These are phyloP conservation scores for Botrytis pseudocinerea DNA, from an alignment of 2,329 filamentous ascomycete species.

Conservation along the genomic window DNA sequence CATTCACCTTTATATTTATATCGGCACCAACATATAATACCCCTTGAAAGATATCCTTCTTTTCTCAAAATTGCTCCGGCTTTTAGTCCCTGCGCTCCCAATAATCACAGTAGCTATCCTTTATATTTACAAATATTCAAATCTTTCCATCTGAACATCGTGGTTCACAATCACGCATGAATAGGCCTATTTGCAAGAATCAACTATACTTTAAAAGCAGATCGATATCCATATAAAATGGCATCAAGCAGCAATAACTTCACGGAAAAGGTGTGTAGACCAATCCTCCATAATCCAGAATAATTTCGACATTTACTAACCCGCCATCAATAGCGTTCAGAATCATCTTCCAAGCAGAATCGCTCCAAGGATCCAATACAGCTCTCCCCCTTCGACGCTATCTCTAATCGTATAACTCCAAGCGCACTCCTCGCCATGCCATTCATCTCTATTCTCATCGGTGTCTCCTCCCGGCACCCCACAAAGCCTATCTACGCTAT, in stretches of 20 bases:
- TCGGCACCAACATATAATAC: no score
- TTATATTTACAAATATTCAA: no score
- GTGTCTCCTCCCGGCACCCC: not conserved
- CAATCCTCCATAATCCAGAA: not conserved
- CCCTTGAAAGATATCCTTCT: not conserved
- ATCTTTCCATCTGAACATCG: not conserved
- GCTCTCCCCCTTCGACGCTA: not conserved
- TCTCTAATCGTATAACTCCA: not conserved
- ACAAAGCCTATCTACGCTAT: slow-evolving; percentile 1
- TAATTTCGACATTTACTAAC: not conserved
- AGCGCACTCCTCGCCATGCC: not conserved
- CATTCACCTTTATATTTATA: not conserved
- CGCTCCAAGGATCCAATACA: not conserved
- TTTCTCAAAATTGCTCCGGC: no score
- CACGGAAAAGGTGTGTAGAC: not conserved
- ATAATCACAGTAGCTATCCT: not conserved
- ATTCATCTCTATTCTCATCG: not conserved
- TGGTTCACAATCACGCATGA: not conserved
- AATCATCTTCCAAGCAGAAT: not conserved
- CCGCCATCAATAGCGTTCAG: not conserved
- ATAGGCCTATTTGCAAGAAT: not conserved
- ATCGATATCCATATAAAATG: not conserved
- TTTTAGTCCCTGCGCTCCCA: not conserved
- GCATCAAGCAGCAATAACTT: not conserved
- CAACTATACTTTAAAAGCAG: not conserved